Base-by-base conservation (phyloP, 2,329 filamentous ascomycete genomes). In the Penicillium sp. region DNA sequence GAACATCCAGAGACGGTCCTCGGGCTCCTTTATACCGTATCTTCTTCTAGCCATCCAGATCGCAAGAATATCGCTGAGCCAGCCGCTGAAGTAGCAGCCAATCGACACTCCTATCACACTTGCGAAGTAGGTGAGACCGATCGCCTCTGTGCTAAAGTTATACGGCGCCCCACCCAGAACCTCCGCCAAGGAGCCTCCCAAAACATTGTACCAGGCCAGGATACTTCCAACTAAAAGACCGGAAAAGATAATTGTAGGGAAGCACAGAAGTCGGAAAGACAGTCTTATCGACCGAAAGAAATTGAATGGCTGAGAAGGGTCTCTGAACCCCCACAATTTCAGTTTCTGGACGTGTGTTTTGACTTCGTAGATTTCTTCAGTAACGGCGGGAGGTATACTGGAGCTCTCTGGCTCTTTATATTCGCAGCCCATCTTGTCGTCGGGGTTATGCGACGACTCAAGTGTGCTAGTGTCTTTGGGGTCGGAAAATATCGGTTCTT, bases 21-120 rank as follows among this genome's bases (percentile, higher is more conserved):
- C 74, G 1, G 74, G 72, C 44, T 73, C 66, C 51, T 68, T 58
- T 52, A 73, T 64, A 18, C 75, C 75, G 17, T 69, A 62, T 59
- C 76, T 77, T 20, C 73, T 68, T 4, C 72, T 67, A 0, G 76
- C 73, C 3, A 78, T 61, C 39, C 51, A 62, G n/a, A 75, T 62
- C 3, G 63, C 64, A 40, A 58, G 45, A 40, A 47, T 63, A 59
- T 56, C 68, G 34, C 18, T 54, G 26, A 49, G 54, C 60, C 34
- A 65, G 39, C 49, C 58, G 58, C 30, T 60, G 47, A 15, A 63
- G 44, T 15, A 63, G 29, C 46, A 46, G 15, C 52, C 55, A 32
- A 55, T 33, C n/a, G 48, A 33, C 13, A 33, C 30, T 15, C 30
- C 30, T 33, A 33, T 46, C 20, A 64, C 42, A 39, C 49, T 43